Evolutionary conservation across 2,329 filamentous ascomycete genomes (phyloP), one percentile per base, ranked within the genome.

Genomic region (Phialophora expanda): DNA sequence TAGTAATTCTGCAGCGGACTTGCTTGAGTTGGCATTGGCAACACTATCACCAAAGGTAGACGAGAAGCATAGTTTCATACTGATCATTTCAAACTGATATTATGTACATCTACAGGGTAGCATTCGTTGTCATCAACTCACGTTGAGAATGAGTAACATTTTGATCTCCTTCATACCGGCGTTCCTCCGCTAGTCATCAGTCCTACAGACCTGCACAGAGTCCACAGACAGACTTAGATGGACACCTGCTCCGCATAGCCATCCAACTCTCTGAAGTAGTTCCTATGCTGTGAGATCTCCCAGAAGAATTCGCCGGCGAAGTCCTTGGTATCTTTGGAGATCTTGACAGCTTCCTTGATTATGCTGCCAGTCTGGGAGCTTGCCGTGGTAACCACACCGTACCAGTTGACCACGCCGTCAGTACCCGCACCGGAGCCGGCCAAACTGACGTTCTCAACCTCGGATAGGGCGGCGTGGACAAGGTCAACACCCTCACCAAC

Each of bases 301-400:
- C 83, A 89, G 54, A 88, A 86, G 79, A 92, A 93, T 71, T 87
- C 85, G 70, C 89, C 87, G 64, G 92, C 72, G 75, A 95, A 94
- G 56, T 87, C 85, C 72, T 82, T 87, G 0, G 87, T 87, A 12
- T 86, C 87, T 79, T 89, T 91, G 0, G 83, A 83, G 68, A 93
- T 87, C 64, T 84, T 79, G 2, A 90, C 74, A 0, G 83, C 82
- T 72, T 91, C 87, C 70, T 81, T 86, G 70, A 92, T 80, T 66
- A 83, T 50, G 30, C 65, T 64, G 24, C 55, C 67, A 14, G 58
- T 44, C 22, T 86, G 82, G 0, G 88, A 82, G 26, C 83, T 77
- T 17, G 78, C 80, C 12, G 89, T 82, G 0, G 91, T 94, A 0
- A 94, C 88, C 1, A 96, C 90, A 57, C 91, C 91, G 71, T 92